Percentiles rank a stretch among this genome's conserved stretches.
Conservation (phyloP, 495 filamentous ascomycete species). For the Aspergillus ostianus region DNA sequence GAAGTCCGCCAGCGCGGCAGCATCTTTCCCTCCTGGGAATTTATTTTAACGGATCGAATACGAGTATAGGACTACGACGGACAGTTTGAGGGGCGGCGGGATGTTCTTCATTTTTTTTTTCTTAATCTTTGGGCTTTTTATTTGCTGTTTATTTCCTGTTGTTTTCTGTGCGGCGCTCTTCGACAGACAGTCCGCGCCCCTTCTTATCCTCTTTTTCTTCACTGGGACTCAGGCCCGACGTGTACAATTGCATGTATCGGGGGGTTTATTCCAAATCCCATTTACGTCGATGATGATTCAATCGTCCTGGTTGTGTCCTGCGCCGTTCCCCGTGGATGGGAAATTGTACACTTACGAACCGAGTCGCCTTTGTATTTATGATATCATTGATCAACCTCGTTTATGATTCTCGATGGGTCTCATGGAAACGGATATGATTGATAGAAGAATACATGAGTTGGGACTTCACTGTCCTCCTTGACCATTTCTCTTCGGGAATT, state of each 20-base stretch:
- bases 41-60: constrained; percentile 26
- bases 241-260: constrained; percentile 12
- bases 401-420: not conserved
- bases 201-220: constrained; percentile 5
- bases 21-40: constrained; percentile 17
- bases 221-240: constrained; percentile 5
- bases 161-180: not conserved
- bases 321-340: not conserved
- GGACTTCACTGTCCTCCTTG: constrained; percentile 19
- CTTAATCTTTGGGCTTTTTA: not conserved
- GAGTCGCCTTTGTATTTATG: not conserved
- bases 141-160: not conserved
- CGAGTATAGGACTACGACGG: constrained; percentile 1
- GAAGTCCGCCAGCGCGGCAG: constrained; percentile 17
- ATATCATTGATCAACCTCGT: not conserved
- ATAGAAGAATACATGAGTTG: not conserved
- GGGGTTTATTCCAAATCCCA: not conserved
- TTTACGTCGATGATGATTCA: constrained; percentile 6
- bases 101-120: not conserved
- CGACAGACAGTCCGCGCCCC: not conserved
- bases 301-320: not conserved
- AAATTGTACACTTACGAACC: not conserved
- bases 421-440: not conserved
- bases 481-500: not conserved
- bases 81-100: not conserved